These are phyloP conservation scores for Tilletia walkeri DNA, from an alignment of 1,284 basidiomycete genomes.

Conservation along the genomic window DNA sequence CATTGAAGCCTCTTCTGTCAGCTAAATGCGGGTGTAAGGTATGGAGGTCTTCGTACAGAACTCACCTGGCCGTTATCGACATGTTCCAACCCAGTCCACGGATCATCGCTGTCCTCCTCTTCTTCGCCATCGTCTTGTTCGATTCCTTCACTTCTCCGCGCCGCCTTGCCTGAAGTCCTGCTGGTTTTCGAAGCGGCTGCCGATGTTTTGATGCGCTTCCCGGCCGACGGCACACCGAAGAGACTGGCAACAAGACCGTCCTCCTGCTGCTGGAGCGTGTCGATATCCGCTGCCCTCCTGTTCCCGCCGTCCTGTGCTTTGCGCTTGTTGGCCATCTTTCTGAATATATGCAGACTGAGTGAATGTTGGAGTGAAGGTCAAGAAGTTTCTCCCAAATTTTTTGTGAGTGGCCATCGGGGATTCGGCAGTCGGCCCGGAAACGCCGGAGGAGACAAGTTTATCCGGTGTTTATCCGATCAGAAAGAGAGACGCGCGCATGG, in stretches of 20 bases:
- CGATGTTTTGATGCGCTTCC: neutral
- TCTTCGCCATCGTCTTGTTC: neutral
- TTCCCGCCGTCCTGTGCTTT: neutral
- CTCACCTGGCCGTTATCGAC: slow-evolving; percentile 54
- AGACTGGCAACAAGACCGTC: slow-evolving; percentile 14
- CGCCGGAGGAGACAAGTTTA: no score
- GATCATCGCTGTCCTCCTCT: neutral
- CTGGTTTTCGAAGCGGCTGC: neutral
- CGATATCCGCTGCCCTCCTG: neutral
- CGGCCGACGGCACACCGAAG: slow-evolving; percentile 1
- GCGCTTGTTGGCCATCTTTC: slow-evolving; percentile 9
- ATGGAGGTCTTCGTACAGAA: slow-evolving; percentile 34
- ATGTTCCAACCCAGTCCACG: slow-evolving; percentile 21
- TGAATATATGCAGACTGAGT: no score
- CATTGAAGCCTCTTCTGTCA: neutral
- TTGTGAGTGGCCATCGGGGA: neutral
- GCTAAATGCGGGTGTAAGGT: slow-evolving; percentile 17
- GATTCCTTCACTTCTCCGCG: neutral
- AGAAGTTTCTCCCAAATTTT: neutral
- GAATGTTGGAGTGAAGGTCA: neutral
- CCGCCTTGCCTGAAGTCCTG: neutral
- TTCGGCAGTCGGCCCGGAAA: no score
- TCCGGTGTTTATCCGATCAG: no score
- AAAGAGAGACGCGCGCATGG: no score
- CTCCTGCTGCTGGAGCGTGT: slow-evolving; percentile 6